Conservation (phyloP, 495 filamentous ascomycete genomes). For the Stereocaulon alpinum region DNA sequence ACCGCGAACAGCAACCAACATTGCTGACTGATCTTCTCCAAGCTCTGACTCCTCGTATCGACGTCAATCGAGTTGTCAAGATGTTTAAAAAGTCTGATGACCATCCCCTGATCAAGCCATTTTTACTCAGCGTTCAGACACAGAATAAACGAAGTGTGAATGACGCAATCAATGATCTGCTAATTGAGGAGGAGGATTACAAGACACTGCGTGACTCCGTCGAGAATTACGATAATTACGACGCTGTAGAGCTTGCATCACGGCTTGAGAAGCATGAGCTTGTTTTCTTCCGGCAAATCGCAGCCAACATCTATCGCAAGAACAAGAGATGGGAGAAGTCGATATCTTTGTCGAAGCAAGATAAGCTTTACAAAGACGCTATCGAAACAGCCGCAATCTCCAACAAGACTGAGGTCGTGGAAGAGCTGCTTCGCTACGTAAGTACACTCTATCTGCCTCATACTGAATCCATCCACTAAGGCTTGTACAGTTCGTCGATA, state of each 20-base stretch:
- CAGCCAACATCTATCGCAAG: slow-evolving; percentile 97
- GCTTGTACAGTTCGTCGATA: slow-evolving; percentile 78
- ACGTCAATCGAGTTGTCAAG: slow-evolving; percentile 95
- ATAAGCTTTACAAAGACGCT: slow-evolving; percentile 99
- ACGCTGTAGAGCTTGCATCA: slow-evolving; percentile 87
- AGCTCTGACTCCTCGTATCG: slow-evolving; percentile 81
- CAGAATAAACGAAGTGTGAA: slow-evolving; percentile 99
- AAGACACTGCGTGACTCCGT: slow-evolving; percentile 97
- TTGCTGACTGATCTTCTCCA: slow-evolving; percentile 93
- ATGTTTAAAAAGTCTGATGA: slow-evolving; percentile 99
- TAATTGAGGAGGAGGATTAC: slow-evolving; percentile 99
- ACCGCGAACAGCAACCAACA: slow-evolving; percentile 90
- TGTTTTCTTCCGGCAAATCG: slow-evolving; percentile 99
- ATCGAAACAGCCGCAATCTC: slow-evolving; percentile 99
- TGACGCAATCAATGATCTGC: slow-evolving; percentile 92
- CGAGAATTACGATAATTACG: slow-evolving; percentile 98
- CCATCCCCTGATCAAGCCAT: slow-evolving; percentile 96
- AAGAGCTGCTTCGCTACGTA: slow-evolving; percentile 93
- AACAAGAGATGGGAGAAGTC: slow-evolving; percentile 99
- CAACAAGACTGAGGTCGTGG: slow-evolving; percentile 79
- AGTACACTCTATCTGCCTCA: slow-evolving; percentile 35
- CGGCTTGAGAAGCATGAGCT: slow-evolving; percentile 92
- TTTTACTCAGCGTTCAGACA: slow-evolving; percentile 88
- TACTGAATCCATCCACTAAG: slow-evolving; percentile 14
- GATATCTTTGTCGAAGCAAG: slow-evolving; percentile 96